These are phyloP conservation scores for Pulveroboletus ravenelii DNA, from an alignment of 768 basidiomycete genomes.

Conservation along the genomic window DNA sequence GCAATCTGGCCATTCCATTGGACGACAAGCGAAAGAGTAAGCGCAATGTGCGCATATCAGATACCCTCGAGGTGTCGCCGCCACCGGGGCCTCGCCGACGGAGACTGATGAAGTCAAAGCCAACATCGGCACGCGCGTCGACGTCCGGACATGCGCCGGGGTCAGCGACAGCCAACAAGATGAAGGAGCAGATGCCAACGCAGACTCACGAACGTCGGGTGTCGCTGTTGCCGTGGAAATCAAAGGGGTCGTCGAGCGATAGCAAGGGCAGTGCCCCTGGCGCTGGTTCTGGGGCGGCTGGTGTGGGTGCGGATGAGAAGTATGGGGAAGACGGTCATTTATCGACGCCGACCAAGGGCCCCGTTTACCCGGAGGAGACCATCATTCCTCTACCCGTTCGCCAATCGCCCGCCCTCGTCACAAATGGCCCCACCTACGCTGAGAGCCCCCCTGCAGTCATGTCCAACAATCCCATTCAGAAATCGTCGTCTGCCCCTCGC, in stretches of 20 bases:
- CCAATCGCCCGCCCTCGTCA: not conserved
- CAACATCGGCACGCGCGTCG: not conserved
- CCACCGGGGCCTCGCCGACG: constrained; percentile 12
- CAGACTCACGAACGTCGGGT: constrained; percentile 7
- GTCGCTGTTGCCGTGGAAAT: constrained; percentile 23
- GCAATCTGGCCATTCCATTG: not conserved
- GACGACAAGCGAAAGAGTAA: constrained; percentile 5
- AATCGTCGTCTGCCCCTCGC: constrained; percentile 1
- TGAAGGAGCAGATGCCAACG: not conserved
- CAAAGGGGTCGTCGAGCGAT: constrained; percentile 7
- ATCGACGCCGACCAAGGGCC: not conserved
- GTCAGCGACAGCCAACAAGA: not conserved
- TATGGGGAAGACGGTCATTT: not conserved
- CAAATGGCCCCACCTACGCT: not conserved
- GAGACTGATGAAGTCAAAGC: constrained; percentile 23
- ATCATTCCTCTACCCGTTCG: not conserved
- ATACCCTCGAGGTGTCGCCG: constrained; percentile 19
- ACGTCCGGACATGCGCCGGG: not conserved
- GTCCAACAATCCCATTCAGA: not conserved
- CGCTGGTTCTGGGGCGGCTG: not conserved
- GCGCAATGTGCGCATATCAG: constrained; percentile 26
- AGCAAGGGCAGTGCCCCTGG: not conserved
- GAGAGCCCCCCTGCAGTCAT: not conserved
- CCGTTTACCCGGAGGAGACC: not conserved
- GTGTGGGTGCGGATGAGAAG: not conserved